Base-by-base conservation (phyloP, 257 asterid species). In the Scutellaria baicalensis region DNA sequence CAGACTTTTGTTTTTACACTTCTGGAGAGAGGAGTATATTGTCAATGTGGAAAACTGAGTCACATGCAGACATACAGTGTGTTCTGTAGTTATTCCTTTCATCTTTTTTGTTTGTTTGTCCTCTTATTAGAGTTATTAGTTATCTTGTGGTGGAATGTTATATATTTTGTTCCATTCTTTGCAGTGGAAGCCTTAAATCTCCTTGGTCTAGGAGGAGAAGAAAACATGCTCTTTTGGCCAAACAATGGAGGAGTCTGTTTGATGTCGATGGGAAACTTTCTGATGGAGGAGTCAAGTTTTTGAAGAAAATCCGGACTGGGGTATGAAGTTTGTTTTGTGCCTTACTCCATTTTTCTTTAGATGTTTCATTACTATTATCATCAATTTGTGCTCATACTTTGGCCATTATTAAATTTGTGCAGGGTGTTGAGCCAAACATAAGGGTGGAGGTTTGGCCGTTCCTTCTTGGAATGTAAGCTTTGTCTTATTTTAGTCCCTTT, bases 351-450 rank as follows among this genome's bases (percentile, higher is more conserved):
- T 54, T 27, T 16, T 16, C 27, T 62, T 33, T 33, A 69, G 16
- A 48, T 21, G 9, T 42, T 56, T 66, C 31, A 14, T 49, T 42
- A 49, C 3, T 43, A 45, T 40, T 40, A 27, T 27, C 63, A 8
- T 43, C 16, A 48, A 12, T 57, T 50, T 49, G 47, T 42, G 55
- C 71, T 43, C 18, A 21, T 62, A 49, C 76, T 48, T 17, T 23
- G 45, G 54, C 31, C 75, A 57, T 40, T 13, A 39, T 51, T 21
- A 56, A 66, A 56, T 12, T 78, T 66, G 40, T 73, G 70, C 93
- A 92, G 97, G 97, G 98, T 81, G 96, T 89, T 75, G 98, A 92
- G 66, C 97, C 96, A 69, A 82, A 91, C 75, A 83, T 89, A 79
- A 79, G 98, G 78, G 86, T 80, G 10, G 96, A 92, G 85, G 97